Evolutionary conservation across 108 stramenopile genomes (phyloP), one percentile per base, ranked within the genome.

Genomic region (Phaeodactylum tricornutum): DNA sequence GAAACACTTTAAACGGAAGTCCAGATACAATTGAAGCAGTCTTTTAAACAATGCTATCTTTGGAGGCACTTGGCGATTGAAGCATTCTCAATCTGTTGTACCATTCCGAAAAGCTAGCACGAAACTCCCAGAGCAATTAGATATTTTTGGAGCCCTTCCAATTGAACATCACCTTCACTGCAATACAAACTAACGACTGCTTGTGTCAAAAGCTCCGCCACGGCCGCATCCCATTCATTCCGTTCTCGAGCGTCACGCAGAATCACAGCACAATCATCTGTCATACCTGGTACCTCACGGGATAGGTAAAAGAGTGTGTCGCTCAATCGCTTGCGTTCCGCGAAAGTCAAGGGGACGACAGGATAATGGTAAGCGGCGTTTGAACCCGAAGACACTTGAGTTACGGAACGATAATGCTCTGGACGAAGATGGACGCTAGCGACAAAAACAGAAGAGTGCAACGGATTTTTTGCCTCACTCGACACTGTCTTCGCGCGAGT

Each of bases 201-300:
- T 53, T 88, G 87, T 1, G 87, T 83, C 40, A 79, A 64, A 15
- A 84, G 51, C 57, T 88, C 79, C 3, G 82, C 71, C n/a, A 84
- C 79, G 3, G 75, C 79, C 42, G 69, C 56, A 59, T 88, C 87
- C 87, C 87, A 88, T 29, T 62, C 50, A 41, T 78, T 68, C 21
- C 52, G 62, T 35, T 74, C 70, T 7, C 87, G 68, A 19, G 82
- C 87, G 39, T 63, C 57, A 11, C 74, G 55, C 20, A 88, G 55
- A 17, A 74, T 66, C 1, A 71, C 32, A 1, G 74, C 79, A 43
- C 77, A 77, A 3, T 75, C 72, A 28, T 64, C 72, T 4, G 75
- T 74, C 12, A 81, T 67, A 0, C 43, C 48, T 0, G 79, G 80
- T 38, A 84, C 59, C 34, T 70, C 59, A 17, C 57, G 50, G 3